Base-by-base conservation (phyloP, 1,284 basidiomycete genomes). In the Microbotryum scabiosae region DNA sequence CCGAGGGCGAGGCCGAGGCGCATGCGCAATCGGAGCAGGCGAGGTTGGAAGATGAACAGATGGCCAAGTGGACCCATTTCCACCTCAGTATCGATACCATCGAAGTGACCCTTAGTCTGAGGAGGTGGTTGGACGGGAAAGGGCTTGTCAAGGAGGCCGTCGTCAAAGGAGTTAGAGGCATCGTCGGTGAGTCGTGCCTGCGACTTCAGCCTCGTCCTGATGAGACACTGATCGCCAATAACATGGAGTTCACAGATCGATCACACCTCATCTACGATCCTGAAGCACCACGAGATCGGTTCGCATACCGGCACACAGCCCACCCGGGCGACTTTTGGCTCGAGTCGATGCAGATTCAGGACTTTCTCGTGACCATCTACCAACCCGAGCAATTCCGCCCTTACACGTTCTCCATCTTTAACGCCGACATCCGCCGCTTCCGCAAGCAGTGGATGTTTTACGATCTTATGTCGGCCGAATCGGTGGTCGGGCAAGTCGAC, bases 401-500 rank as follows among this genome's bases (percentile, higher is more conserved):
- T 1, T 94, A 87, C 76, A 97, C 91, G 12, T 86, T 91, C 21
- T 94, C 90, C 9, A 91, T 99, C 60, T 99, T 98, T 78, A 86
- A 86, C 63, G 94, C 93, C n/a, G 85, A 88, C 67, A 83, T 97
- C 46, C 82, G 82, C 16, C 82, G 81, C 20, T 85, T 98, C 68
- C 81, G 94, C 61, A 96, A 94, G 73, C 86, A 89, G 71, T 98
- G 92, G 92, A 72, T 97, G 43, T 97, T 97, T 75, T 94, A 72
- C 61, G 71, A 71, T 57, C 62, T 78, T 5, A 71, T 77, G 44
- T 84, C 83, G 51, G 94, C 94, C 0, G 92, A 97, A 69, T 88
- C 87, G 60, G 89, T 97, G 59, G 94, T 96, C 5, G 94, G 94
- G 1, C 96, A 99, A 73, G 89, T 94, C 68, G 94, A 99, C 74